Evolutionary conservation across 2,329 filamentous ascomycete genomes (phyloP), one percentile per base, ranked within the genome.

Genomic region (Xenosphaeropsis pyriputrescens): DNA sequence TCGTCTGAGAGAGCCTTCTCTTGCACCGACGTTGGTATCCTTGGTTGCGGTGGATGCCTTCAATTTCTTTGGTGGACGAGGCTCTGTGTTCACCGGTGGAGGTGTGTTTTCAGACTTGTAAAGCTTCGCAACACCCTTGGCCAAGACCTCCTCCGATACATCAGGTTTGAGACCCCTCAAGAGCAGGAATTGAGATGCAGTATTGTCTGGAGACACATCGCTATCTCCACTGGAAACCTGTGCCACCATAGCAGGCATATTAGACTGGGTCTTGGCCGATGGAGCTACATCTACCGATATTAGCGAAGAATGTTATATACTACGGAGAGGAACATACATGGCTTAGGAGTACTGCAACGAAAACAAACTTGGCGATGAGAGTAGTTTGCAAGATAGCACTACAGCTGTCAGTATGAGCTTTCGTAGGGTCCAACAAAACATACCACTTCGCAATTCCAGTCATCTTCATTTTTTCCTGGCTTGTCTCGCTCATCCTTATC

Each of bases 121-220:
- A 4, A 93, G 65, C 46, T 83, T 84, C 48, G 75, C 72, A 36
- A 85, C 72, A 17, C 83, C 84, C 40, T 73, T 76, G 1, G 78
- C 79, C 8, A 93, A 64, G 35, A 82, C 62, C 39, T 81, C 74
- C 56, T 89, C 84, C 6, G 69, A 80, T 5, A 85, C 73, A 12
- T 79, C 77, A 1, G 71, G 60, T 22, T 84, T 75, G 6, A 93
- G 61, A 6, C 78, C 78, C 42, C 82, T 75, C 17, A 91, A 64
- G 4, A 91, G 72, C 15, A 91, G 60, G 46, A 88, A 85, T 46
- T 86, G 83, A 1, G 82, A 85, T 1, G 50, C 50, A 12, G 41
- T 48, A 16, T 60, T 63, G 37, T 72, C 64, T 5, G 66, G 61
- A 1, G 66, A 65, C 2, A 60, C 64, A 53, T 72, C 68, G 44